Evolutionary conservation across 306 rosid genomes (phyloP).

Genomic region (Fagus crenata): DNA sequence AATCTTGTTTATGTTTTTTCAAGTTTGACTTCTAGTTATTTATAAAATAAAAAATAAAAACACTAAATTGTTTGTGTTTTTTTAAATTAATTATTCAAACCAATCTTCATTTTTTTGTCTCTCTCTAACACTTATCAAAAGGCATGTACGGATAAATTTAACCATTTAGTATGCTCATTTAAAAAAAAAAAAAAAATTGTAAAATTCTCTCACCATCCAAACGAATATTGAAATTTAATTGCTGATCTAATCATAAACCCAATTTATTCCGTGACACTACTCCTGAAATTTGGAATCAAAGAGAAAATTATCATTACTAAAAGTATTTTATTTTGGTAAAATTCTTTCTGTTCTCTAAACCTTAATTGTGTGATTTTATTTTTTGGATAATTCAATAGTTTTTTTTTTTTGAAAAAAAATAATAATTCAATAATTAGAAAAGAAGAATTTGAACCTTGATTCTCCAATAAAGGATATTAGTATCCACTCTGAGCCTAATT

Average conservation of each 20-base stretch:
- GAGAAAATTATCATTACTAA: background rate
- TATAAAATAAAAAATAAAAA: background rate
- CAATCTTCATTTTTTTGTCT: background rate
- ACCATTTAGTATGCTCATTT: too few species aligned
- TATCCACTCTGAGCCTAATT: background rate
- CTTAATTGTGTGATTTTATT: too few species aligned
- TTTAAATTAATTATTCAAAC: background rate
- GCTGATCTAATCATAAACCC: background rate
- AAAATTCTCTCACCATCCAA: background rate
- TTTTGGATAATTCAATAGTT: too few species aligned
- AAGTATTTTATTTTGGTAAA: background rate
- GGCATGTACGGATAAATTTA: too few species aligned
- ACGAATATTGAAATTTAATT: background rate
- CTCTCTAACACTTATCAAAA: background rate
- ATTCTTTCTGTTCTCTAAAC: background rate
- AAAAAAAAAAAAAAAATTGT: too few species aligned
- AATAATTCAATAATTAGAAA: too few species aligned
- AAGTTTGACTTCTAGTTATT: background rate
- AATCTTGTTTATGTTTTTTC: background rate
- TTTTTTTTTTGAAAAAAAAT: too few species aligned
- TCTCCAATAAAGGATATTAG: too few species aligned
- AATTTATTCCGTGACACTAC: background rate
- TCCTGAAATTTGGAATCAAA: background rate
- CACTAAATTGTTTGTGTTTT: background rate
- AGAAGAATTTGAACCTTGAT: too few species aligned